Conservation (phyloP, 805 yeast genomes). For the fission yeast (Schizosaccharomyces pombe) region DNA sequence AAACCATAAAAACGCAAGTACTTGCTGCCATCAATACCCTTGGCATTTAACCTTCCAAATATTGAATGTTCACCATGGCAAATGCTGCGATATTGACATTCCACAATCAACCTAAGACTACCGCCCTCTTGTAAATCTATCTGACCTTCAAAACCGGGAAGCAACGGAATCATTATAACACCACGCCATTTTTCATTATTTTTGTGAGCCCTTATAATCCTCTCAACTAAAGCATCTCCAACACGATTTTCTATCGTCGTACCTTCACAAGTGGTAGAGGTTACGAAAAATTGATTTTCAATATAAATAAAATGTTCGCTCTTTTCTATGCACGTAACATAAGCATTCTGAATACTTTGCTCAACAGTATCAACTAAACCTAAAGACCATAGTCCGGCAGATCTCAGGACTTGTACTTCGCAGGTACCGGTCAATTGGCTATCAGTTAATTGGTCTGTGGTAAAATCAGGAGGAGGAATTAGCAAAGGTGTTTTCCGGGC, state of each 20-base stretch:
- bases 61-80: slow-evolving; percentile 76
- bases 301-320: slow-evolving; percentile 83
- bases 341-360: slow-evolving; percentile 69
- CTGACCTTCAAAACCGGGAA: slow-evolving; percentile 92
- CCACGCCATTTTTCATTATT: slow-evolving; percentile 72
- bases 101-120: slow-evolving; percentile 86
- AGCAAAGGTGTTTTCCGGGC: slow-evolving; percentile 79
- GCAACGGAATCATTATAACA: slow-evolving; percentile 69
- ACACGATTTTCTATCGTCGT: slow-evolving; percentile 64
- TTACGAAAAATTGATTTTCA: slow-evolving; percentile 85
- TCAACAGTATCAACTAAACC: slow-evolving; percentile 52
- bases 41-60: slow-evolving; percentile 51
- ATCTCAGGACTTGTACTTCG: slow-evolving; percentile 71
- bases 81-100: slow-evolving; percentile 82
- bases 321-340: slow-evolving; percentile 68
- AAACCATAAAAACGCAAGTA: slow-evolving; percentile 79
- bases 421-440: slow-evolving; percentile 40
- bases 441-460: slow-evolving; percentile 41
- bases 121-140: slow-evolving; percentile 88
- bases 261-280: slow-evolving; percentile 72
- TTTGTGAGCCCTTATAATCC: slow-evolving; percentile 70
- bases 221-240: slow-evolving; percentile 92
- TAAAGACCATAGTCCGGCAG: slow-evolving; percentile 81
- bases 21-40: slow-evolving; percentile 69
- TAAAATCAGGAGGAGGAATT: slow-evolving; percentile 76